phyloP scores from a whole-genome alignment of 768 basidiomycete genomes.

The Leccinum uliginosum region DNA sequence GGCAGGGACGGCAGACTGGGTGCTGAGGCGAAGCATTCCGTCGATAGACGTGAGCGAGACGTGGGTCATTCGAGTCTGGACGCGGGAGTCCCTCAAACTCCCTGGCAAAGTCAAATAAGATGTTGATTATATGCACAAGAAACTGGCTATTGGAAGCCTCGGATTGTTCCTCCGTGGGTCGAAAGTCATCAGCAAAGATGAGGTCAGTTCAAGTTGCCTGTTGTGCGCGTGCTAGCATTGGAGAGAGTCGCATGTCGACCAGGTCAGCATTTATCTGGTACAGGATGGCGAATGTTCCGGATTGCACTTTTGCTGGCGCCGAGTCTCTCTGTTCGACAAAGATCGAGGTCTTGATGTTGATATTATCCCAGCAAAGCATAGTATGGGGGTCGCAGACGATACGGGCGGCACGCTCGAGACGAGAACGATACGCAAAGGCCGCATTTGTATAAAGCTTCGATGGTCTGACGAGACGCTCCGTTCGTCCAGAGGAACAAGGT shows the following conservation, averaged over 20 bases:
- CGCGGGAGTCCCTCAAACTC: neutral
- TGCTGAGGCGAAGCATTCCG: no score
- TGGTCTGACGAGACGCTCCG: neutral
- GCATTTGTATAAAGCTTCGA: neutral
- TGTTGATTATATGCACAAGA: neutral
- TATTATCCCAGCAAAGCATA: conserved; percentile 24
- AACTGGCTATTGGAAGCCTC: neutral
- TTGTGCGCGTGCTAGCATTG: neutral
- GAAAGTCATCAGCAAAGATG: neutral
- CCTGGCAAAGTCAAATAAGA: neutral
- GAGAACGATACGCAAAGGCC: neutral
- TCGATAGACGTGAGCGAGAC: no score
- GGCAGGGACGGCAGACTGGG: no score
- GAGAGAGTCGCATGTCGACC: neutral
- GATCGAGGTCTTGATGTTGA: conserved; percentile 30
- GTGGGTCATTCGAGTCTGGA: neutral
- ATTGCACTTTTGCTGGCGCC: neutral
- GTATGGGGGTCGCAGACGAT: neutral
- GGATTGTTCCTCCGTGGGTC: neutral
- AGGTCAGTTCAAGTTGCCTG: no score
- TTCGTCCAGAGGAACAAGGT: neutral
- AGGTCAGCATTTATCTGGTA: neutral
- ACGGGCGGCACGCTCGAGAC: neutral
- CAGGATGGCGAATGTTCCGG: neutral
- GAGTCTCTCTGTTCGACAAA: conserved; percentile 19